These are phyloP conservation scores for Debaryomyces sp. DNA, from an alignment of 1,139 yeast species.

Conservation along the genomic window DNA sequence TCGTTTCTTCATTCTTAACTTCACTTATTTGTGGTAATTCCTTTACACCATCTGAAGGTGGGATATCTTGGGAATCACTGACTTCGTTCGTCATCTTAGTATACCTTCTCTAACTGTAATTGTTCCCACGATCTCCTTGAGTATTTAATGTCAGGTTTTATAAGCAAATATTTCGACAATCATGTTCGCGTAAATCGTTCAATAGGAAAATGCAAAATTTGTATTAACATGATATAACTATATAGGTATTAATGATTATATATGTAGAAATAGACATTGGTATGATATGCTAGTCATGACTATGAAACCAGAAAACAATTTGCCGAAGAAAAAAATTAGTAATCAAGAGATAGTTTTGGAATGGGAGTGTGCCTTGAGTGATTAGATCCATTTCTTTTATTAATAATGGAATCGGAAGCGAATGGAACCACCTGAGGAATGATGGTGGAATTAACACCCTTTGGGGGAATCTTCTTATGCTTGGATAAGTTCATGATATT, in stretches of 20 bases:
- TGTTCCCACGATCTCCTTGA: neutral
- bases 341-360: constrained; percentile 6
- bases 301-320: neutral
- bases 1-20: constrained; percentile 10
- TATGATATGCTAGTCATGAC: neutral
- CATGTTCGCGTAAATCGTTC: constrained; percentile 5
- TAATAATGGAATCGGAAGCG: constrained; percentile 1
- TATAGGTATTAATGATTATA: neutral
- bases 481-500: constrained; percentile 38
- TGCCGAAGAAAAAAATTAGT: neutral
- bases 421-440: constrained; percentile 2
- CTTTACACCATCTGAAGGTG: neutral
- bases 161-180: constrained; percentile 2
- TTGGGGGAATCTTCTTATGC: constrained; percentile 28
- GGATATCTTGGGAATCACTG: constrained; percentile 5
- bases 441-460: neutral
- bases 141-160: neutral
- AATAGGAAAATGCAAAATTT: constrained; percentile 6
- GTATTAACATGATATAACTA: constrained; percentile 1
- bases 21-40: constrained; percentile 9
- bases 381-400: neutral
- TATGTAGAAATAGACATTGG: neutral
- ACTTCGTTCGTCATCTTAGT: constrained; percentile 6
- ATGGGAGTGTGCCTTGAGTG: neutral
- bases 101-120: neutral